Conservation (phyloP, 352 stramenopile genomes). For the Discostella stelligera region DNA sequence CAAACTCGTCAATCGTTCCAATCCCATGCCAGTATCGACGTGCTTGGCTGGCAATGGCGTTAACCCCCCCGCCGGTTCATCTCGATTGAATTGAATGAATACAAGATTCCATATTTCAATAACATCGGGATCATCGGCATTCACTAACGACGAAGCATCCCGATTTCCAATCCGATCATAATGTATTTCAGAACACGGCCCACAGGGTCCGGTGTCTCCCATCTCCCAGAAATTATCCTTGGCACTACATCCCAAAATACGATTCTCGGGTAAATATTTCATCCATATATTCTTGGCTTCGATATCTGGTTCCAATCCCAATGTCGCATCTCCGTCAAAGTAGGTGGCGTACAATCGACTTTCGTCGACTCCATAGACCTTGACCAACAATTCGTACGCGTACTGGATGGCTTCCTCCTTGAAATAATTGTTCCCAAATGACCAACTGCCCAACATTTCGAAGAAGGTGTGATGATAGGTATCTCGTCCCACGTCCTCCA, state of each 20-base stretch:
- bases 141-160: slow-evolving; percentile 83
- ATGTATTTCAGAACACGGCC: slow-evolving; percentile 92
- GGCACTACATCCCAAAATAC: slow-evolving; percentile 90
- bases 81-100: slow-evolving; percentile 95
- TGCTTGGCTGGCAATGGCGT: slow-evolving; percentile 88
- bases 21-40: slow-evolving; percentile 96
- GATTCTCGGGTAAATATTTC: slow-evolving; percentile 84
- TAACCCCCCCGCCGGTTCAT: slow-evolving; percentile 85
- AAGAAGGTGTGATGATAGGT: slow-evolving; percentile 98
- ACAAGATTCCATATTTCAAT: slow-evolving; percentile 98
- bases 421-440: slow-evolving; percentile 94
- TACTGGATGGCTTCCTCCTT: slow-evolving; percentile 93
- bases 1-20: slow-evolving; percentile 93
- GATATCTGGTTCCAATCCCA: slow-evolving; percentile 80
- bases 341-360: slow-evolving; percentile 96
- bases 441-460: slow-evolving; percentile 98
- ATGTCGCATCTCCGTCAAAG: slow-evolving; percentile 93
- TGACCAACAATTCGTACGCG: slow-evolving; percentile 91
- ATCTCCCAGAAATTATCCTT: slow-evolving; percentile 98
- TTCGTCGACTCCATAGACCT: slow-evolving; percentile 84
- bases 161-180: slow-evolving; percentile 90
- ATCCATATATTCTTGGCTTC: slow-evolving; percentile 90
- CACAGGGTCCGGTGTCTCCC: slow-evolving; percentile 91
- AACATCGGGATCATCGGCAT: slow-evolving; percentile 82
- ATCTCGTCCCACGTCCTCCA: slow-evolving; percentile 96